These are phyloP conservation scores for Diaporthe citriasiana DNA, from an alignment of 2,329 filamentous ascomycete genomes.

Conservation along the genomic window DNA sequence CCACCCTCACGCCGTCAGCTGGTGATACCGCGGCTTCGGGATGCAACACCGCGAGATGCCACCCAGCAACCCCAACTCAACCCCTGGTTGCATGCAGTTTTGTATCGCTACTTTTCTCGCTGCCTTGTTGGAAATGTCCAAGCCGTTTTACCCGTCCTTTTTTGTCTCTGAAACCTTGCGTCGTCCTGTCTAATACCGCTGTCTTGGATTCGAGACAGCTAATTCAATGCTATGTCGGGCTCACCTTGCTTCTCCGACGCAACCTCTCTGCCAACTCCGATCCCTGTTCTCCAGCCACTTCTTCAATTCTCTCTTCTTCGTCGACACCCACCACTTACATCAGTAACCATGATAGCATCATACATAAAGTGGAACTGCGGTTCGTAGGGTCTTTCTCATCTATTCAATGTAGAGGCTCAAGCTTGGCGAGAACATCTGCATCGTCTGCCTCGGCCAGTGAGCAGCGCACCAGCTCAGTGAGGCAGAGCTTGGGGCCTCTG, in stretches of 20 bases:
- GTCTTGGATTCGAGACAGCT: conserved; percentile 31
- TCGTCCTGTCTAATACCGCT: conserved; percentile 27
- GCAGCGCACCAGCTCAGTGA: not conserved
- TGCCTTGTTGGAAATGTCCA: not conserved
- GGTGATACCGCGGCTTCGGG: not conserved
- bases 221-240: conserved; percentile 31
- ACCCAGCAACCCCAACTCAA: not conserved
- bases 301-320: too few relatives aligned
- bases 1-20: not conserved
- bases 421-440: not conserved
- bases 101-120: not conserved
- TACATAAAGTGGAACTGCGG: not conserved
- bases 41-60: not conserved
- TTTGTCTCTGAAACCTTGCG: conserved; percentile 1
- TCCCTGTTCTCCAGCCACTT: conserved; percentile 17
- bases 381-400: not conserved
- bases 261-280: conserved; percentile 3
- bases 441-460: not conserved
- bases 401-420: not conserved
- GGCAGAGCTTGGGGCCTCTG: not conserved
- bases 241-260: conserved; percentile 31
- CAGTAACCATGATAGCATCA: not conserved
- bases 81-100: not conserved
- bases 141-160: not conserved
- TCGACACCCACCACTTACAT: conserved; percentile 11